Conservation (phyloP, 106 monocot species). For the Platanthera zijinensis region DNA sequence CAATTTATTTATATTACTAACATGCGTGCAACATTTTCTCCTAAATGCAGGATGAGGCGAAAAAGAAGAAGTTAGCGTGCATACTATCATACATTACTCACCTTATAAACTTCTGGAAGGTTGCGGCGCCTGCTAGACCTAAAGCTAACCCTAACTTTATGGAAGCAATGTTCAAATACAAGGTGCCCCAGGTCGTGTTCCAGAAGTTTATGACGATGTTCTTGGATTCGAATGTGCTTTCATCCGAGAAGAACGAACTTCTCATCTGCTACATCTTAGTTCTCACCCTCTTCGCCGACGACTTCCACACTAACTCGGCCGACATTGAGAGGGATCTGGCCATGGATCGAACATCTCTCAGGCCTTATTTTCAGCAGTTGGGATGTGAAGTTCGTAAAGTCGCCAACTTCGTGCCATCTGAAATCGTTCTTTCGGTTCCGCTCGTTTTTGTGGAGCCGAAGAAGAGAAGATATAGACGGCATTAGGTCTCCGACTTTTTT, state of each 20-base stretch:
- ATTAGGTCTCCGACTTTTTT: too few species aligned
- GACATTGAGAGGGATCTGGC: slow-evolving; percentile 72
- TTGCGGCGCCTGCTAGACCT: slow-evolving; percentile 1
- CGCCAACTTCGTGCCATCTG: not conserved
- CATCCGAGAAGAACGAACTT: slow-evolving; percentile 57
- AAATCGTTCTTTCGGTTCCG: slow-evolving; percentile 59
- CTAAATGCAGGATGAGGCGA: slow-evolving; percentile 39
- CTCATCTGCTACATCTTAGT: slow-evolving; percentile 80
- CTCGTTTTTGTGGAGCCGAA: slow-evolving; percentile 27
- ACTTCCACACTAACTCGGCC: slow-evolving; percentile 38
- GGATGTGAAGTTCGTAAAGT: slow-evolving; percentile 27
- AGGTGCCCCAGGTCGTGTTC: slow-evolving; percentile 37
- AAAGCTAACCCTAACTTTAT: not conserved
- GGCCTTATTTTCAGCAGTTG: slow-evolving; percentile 44
- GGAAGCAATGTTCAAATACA: slow-evolving; percentile 9
- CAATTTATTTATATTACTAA: not conserved
- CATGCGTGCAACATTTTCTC: not conserved
- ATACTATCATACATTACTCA: slow-evolving; percentile 82
- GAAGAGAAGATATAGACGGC: not conserved
- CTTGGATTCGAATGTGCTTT: slow-evolving; percentile 34
- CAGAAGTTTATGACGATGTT: slow-evolving; percentile 46
- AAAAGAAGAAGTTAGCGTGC: slow-evolving; percentile 37
- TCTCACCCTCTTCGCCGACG: slow-evolving; percentile 63
- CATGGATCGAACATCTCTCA: slow-evolving; percentile 27
- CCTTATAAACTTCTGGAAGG: slow-evolving; percentile 44